Evolutionary conservation across 495 filamentous ascomycete genomes (phyloP), one percentile per base, ranked within the genome.

Genomic region (Talaromyces ruber): DNA sequence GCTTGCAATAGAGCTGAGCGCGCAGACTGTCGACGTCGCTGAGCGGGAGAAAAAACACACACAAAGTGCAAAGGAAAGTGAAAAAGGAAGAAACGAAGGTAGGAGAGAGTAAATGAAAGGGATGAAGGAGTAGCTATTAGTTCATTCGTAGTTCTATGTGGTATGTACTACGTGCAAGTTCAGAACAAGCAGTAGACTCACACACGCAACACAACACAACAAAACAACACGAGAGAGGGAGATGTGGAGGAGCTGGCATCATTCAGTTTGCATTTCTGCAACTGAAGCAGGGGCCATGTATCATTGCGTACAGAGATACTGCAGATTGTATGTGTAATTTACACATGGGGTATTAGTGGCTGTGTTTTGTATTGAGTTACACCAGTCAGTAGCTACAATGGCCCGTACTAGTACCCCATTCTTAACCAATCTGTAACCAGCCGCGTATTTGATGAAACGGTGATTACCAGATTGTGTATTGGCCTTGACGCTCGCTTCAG

Each of bases 1-100:
- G 66, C 39, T 30, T 37, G 53, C 60, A 39, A 62, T 21, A 51
- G 39, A 39, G 60, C 30, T 30, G 52, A 62, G 55, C 47, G 30
- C 59, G 26, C 16, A 29, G 26, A 52, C 24, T 25, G 14, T 56
- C 51, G 60, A 62, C 60, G 25, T 47, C 60, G 51, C 51, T 25
- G 63, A 34, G 63, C 24, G 55, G 61, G 62, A 60, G 55, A 64
- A 59, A 61, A 53, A 58, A 58, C 57, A 54, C 59, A 60, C 53
- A 45, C 47, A 63, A 58, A 56, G 53, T 28, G 59, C 58, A 64
- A 54, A 45, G 24, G 55, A 63, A 56, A 52, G 11, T 59, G 60
- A 29, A 62, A 39, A 29, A 54, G 64, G 66, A 65, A 52, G 18
- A 39, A 60, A 59, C 21, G 58, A 26, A 37, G 22, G 24, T 30